Conservation (phyloP, 306 rosid genomes). For the Trifolium pratense region DNA sequence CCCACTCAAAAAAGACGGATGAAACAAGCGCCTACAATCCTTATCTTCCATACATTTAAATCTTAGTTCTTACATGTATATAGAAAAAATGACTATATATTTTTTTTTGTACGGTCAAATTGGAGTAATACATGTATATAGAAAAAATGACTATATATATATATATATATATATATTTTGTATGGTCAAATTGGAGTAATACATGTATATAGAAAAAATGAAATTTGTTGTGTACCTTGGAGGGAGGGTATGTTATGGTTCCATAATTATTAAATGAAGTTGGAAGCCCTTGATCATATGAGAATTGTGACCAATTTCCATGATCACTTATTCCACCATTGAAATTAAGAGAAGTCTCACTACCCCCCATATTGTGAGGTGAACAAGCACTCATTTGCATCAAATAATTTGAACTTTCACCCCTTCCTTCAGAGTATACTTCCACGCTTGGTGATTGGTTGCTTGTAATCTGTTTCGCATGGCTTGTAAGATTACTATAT, state of each 20-base stretch:
- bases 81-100: no score
- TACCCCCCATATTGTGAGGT: conserved; percentile 31
- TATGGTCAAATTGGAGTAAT: no score
- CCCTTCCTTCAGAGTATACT: conserved; percentile 71
- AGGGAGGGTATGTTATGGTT: conserved; percentile 68
- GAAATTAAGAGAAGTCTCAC: conserved; percentile 41
- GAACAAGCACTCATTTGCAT: conserved; percentile 47
- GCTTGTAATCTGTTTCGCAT: conserved; percentile 52
- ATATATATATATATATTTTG: no score
- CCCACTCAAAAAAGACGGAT: no score
- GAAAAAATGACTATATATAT: no score
- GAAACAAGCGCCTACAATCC: no score
- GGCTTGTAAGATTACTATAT: conserved; percentile 49
- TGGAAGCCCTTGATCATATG: conserved; percentile 50
- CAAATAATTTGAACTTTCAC: conserved; percentile 64
- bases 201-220: no score
- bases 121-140: no score
- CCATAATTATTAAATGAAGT: conserved; percentile 57
- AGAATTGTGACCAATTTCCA: conserved; percentile 59
- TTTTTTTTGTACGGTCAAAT: no score
- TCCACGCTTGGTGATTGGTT: conserved; percentile 76
- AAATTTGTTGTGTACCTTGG: conserved; percentile 55
- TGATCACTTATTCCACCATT: conserved; percentile 45
- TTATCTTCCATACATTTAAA: no score
- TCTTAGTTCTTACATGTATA: no score